Conservation (phyloP, 345 rosid species). For the Anacardium occidentale region DNA sequence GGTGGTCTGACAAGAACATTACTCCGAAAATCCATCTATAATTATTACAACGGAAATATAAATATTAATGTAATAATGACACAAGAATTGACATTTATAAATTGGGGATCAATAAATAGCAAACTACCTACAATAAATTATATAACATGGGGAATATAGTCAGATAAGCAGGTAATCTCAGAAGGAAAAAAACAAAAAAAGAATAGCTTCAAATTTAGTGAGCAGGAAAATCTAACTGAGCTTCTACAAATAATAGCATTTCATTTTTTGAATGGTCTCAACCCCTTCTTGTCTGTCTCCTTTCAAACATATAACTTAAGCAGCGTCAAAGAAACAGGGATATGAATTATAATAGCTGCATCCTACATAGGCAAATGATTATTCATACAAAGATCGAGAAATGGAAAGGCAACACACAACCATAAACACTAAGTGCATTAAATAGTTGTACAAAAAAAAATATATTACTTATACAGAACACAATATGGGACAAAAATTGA, state of each 20-base stretch:
- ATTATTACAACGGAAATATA: constrained; percentile 31
- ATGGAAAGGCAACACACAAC: not conserved
- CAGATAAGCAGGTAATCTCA: not conserved
- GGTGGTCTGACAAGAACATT: constrained; percentile 61
- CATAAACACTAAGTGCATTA: not conserved
- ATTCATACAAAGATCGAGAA: not conserved
- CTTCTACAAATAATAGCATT: not conserved
- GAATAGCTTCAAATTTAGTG: not conserved
- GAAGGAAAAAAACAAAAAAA: not conserved
- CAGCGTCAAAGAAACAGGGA: not conserved
- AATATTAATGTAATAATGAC: constrained; percentile 18
- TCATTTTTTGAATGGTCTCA: not conserved
- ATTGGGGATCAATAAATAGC: constrained; percentile 2
- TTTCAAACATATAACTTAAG: not conserved
- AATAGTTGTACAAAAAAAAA: constrained; percentile 7
- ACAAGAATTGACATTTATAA: constrained; percentile 14
- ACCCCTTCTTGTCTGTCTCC: not conserved
- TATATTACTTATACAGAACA: not conserved
- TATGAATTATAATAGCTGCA: constrained; percentile 1
- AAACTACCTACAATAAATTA: not conserved
- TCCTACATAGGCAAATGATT: not conserved
- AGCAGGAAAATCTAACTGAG: not conserved
- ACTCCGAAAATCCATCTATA: constrained; percentile 68
- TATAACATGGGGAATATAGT: not conserved
- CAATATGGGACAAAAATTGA: not conserved